Base-by-base conservation (phyloP, 306 rosid species). In the Ammopiptanthus mongolicus region DNA sequence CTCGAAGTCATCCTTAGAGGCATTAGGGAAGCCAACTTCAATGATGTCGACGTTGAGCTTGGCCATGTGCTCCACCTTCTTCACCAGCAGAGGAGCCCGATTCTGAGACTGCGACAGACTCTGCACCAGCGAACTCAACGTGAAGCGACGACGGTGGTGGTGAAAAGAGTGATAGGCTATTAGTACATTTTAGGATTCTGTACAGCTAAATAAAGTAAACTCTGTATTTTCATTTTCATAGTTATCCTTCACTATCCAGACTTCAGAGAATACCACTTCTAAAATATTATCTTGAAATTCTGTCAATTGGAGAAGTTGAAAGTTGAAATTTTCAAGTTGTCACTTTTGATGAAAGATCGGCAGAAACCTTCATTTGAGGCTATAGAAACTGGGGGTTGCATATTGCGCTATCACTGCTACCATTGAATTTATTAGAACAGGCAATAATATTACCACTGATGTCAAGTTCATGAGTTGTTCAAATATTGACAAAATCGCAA, bases 41-140 rank as follows among this genome's bases (percentile, higher is more conserved):
- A 95, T 95, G 25, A 92, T 89, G 71, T 95, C 99, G 0, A 95
- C 98, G 0, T 98, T 97, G 7, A 95, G 99, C 83, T 84, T 91
- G 1, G 93, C 77, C n/a, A n/a, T n/a, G n/a, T n/a, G n/a, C n/a
- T n/a, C n/a, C n/a, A n/a, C n/a, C n/a, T n/a, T n/a, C n/a, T n/a
- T n/a, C n/a, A n/a, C n/a, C n/a, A n/a, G n/a, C n/a, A n/a, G n/a
- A n/a, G n/a, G n/a, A n/a, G n/a, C n/a, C n/a, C n/a, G n/a, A n/a
- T n/a, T n/a, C n/a, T n/a, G n/a, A n/a, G n/a, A n/a, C n/a, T n/a
- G n/a, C n/a, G n/a, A n/a, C n/a, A n/a, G n/a, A n/a, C n/a, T n/a
- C n/a, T n/a, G n/a, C n/a, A n/a, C n/a, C n/a, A n/a, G n/a, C n/a
- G n/a, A n/a, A n/a, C n/a, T n/a, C n/a, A n/a, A n/a, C n/a, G n/a